Conservation (phyloP, 495 filamentous ascomycete species). For the Cetradonia linearis region DNA sequence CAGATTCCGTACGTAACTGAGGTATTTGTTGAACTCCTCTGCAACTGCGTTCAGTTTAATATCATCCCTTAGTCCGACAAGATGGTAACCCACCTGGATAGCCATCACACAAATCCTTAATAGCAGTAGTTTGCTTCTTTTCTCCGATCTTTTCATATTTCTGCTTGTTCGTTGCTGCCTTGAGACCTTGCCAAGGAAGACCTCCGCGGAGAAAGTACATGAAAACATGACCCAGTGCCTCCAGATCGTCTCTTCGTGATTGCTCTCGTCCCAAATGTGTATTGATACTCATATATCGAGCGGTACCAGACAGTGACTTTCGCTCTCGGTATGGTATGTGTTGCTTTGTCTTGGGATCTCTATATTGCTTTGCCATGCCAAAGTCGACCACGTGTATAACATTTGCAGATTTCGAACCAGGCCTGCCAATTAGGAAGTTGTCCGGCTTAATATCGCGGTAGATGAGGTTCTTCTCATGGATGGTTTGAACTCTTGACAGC, state of each 20-base stretch:
- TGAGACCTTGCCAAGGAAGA: constrained; percentile 95
- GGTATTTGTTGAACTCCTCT: constrained; percentile 95
- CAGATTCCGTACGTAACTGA: constrained; percentile 93
- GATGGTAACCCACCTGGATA: constrained; percentile 56
- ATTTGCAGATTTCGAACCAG: constrained; percentile 82
- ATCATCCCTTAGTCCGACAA: constrained; percentile 1
- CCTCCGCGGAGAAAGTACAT: constrained; percentile 98
- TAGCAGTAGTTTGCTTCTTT: constrained; percentile 96
- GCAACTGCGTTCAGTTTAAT: constrained; percentile 24
- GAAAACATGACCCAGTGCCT: constrained; percentile 95
- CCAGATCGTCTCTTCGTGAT: constrained; percentile 90
- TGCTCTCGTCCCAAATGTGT: constrained; percentile 95
- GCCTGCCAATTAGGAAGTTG: constrained; percentile 98
- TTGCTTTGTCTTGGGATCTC: constrained; percentile 98
- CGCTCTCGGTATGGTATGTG: constrained; percentile 98
- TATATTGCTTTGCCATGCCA: constrained; percentile 99
- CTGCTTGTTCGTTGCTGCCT: constrained; percentile 99
- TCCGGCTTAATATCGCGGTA: constrained; percentile 99
- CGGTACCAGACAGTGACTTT: constrained; percentile 93
- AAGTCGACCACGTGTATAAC: constrained; percentile 99
- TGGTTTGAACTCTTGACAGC: constrained; percentile 97
- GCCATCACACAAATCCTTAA: constrained; percentile 94
- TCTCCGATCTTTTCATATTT: constrained; percentile 99
- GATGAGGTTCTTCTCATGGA: constrained; percentile 99
- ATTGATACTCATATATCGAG: constrained; percentile 99